Evolutionary conservation across 352 stramenopile species (phyloP), one percentile per base, ranked within the genome.

Genomic region (Phytophthora multivora): DNA sequence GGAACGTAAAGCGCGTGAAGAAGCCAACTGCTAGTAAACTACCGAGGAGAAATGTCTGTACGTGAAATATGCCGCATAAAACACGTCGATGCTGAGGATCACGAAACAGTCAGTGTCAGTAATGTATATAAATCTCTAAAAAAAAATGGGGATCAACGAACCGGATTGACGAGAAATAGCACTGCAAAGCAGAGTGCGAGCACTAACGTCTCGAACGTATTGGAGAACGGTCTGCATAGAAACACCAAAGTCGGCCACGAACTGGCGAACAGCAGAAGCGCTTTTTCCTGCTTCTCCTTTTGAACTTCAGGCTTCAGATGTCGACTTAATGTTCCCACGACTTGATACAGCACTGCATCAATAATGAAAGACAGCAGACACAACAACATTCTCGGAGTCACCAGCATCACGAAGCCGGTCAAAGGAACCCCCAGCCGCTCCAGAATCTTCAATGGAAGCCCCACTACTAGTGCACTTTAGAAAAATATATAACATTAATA

Each of bases 1-100:
- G 64, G 59, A 95, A 96, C 8, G 86, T 93, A 68, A 96, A 92
- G 16, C 87, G 71, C 23, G 79, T 89, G 63, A 95, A 96, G 46
- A 91, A 76, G 26, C 82, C 88, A 6, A 90, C 2, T 0, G 82
- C 85, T 18, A 91, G 60, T n/a, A 91, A 64, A 54, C 59, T 72
- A 3, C 86, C 86, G n/a, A 95, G 71, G 2, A 80, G 5, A 36
- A 88, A 30, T 9, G 80, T 88, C 46, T 90, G 83, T 1, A 60
- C n/a, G 30, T 88, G 78, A 6, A 89, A 13, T 0, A 71, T 0
- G 0, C 57, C 46, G n/a, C 52, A 58, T 0, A 77, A 42, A 26
- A 82, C 39, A 21, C 74, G 76, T n/a, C 48, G 59, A 63, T 89
- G 51, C 79, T 89, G 51, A 25, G 16, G 16, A n/a, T 16, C 63